phyloP scores from a whole-genome alignment of 352 stramenopile species.

The Phytophthora hibernalis region DNA sequence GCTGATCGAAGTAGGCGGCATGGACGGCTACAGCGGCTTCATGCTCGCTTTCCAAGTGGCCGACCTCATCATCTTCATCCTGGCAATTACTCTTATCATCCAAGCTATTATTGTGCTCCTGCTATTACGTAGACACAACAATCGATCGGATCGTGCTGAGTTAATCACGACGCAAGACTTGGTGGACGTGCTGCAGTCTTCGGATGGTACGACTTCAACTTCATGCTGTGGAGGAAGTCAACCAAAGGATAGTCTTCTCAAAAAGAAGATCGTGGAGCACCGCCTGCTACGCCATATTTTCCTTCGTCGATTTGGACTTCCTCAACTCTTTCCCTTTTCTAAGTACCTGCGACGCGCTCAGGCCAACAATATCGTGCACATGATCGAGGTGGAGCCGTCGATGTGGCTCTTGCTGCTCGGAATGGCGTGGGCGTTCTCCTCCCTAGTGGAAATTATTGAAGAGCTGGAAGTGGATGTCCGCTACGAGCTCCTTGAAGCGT shows the following conservation, averaged over 20 bases:
- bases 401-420: slow-evolving; percentile 63
- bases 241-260: slow-evolving; percentile 1
- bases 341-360: slow-evolving; percentile 77
- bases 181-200: slow-evolving; percentile 22
- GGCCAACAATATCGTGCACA: slow-evolving; percentile 75
- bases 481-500: slow-evolving; percentile 41
- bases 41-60: slow-evolving; percentile 59
- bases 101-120: slow-evolving; percentile 55
- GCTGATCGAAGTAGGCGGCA: slow-evolving; percentile 40
- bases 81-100: slow-evolving; percentile 53
- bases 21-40: slow-evolving; percentile 34
- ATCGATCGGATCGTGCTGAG: slow-evolving; percentile 45
- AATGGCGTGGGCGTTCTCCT: slow-evolving; percentile 49
- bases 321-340: slow-evolving; percentile 63
- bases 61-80: slow-evolving; percentile 63
- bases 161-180: slow-evolving; percentile 52
- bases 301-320: slow-evolving; percentile 46
- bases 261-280: slow-evolving; percentile 35
- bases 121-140: slow-evolving; percentile 43
- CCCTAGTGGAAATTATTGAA: slow-evolving; percentile 24
- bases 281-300: slow-evolving; percentile 56
- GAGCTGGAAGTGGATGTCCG: slow-evolving; percentile 19
- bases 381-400: slow-evolving; percentile 75
- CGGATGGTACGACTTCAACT: background rate
- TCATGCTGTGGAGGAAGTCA: slow-evolving; percentile 6